Base-by-base conservation (phyloP, 306 rosid genomes). In the Cucumis melo region DNA sequence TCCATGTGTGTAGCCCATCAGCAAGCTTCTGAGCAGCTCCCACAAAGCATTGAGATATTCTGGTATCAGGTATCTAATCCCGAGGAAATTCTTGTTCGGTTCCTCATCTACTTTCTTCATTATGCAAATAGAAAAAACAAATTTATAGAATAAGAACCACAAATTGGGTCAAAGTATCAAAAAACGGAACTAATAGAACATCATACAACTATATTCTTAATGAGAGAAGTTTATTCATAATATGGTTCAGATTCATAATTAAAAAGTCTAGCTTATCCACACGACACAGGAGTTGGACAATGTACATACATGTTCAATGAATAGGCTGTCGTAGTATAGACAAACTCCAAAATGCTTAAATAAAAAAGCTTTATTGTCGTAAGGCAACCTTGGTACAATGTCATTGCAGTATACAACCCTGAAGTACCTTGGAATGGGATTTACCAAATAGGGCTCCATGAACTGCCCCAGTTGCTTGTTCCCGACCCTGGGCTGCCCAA, bases 401-500 rank as follows among this genome's bases (percentile, higher is more conserved):
- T 90, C 98, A 71, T 90, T 90, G 81, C 92, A 86, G 83, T 90
- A 92, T 73, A 88, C 96, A 48, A 92, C 81, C 80, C 96, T 83
- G 89, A 86, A 88, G 82, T 88, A 90, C 85, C 82, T 90, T 13
- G 83, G 89, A 23, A 78, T 61, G 5, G 85, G 90, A 53, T 21
- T 39, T 59, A 81, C 56, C 76, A 92, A 56, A 81, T 82, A 89
- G 34, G 85, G 23, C 78, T 90, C 91, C 89, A 92, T 85, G 85
- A 82, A 88, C 74, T 82, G 84, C 44, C 86, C 93, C 39, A 92
- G 91, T 68, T 84, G 77, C 76, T 80, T 46, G 78, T 92, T 58
- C 24, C 96, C 93, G 48, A 92, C 76, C 77, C 97, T 81, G 9
- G 97, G 96, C 77, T 92, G 97, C 54, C 96, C 97, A 68, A 82